Base-by-base conservation (phyloP, 768 basidiomycete genomes). In the Clitopilus passeckerianus region DNA sequence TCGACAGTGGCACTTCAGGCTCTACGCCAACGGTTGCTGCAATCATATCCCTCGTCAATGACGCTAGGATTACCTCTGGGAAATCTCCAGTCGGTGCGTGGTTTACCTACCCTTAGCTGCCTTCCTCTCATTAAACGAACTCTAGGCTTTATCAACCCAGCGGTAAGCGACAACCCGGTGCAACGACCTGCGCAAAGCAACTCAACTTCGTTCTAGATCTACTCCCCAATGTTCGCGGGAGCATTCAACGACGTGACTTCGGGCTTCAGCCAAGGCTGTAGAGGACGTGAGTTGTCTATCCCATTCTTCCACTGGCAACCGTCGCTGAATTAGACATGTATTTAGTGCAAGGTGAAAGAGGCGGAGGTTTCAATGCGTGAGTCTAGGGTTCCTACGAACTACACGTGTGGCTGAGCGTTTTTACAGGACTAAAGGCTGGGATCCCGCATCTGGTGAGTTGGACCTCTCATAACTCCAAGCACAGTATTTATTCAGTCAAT, bases 191-290 rank as follows among this genome's bases (percentile, higher is more conserved):
- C 30, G 58, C 53, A 15, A 23, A 15, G 10, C 10, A 18, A 41
- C 37, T 23, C 18, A 14, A 10, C 12, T 8, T n/a, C 53, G 10
- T 4, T 41, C 3, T 35, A 72, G 66, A 69, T 72, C 0, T 69
- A 74, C 59, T 70, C 74, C 10, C 50, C 67, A 27, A 58, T 46
- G 6, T 79, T 78, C 60, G 64, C 66, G 1, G 58, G 60, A 22
- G 74, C 72, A 1, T 81, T 78, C 61, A 74, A 77, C 54, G 76
- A 77, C 56, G 75, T 83, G 46, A 74, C 72, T 6, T 72, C 67
- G 15, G 78, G 77, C 15, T 74, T 72, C 0, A 83, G 74, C 63
- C 72, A 74, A 57, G 82, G 82, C 3, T 83, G 80, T 58, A 76
- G 75, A 63, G 79, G 70, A 55, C 65, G 71, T 73, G 61, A 65